Base-by-base conservation (phyloP, 148 eudicot genomes). In the Selenicereus undatus region DNA sequence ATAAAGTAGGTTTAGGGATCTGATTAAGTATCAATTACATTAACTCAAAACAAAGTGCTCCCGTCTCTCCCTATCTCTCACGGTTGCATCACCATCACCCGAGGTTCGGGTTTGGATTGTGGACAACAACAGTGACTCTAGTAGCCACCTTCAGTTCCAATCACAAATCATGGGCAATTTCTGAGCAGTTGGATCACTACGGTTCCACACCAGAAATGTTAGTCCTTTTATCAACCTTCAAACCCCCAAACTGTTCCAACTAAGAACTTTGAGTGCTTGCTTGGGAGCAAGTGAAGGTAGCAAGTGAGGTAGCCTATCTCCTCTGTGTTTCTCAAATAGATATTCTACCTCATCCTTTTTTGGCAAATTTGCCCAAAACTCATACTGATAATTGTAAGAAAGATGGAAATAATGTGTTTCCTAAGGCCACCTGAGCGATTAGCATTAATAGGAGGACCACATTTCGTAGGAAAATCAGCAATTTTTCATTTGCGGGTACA, bases 401-500 rank as follows among this genome's bases (percentile, higher is more conserved):
- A 0, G 87, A 75, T 0, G 92, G 89, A 20, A 78, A 93, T n/a
- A 94, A 81, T 9, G 93, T 87, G 84, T 88, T 93, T 9, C 98
- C 98, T 2, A 89, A 66, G 39, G 91, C 89, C 52, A 86, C 11
- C 51, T 84, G 95, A 14, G 98, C 89, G 66, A 92, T 79, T 66
- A 93, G 54, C 24, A 94, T 80, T n/a, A 92, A 83, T 0, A 91
- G 86, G 1, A 94, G 85, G 1, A 93, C 97, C 3, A 95, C 78
- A 69, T 94, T 90, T 62, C 84, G 86, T 50, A 79, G 86, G 60
- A 94, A 94, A 68, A 86, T 82, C 0, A 81, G 56, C 97, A 93
- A 90, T 85, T 90, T 92, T 68, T 94, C 98, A 58, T 92, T 90
- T 1, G 92, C 91, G 3, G 95, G 97, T 11, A 86, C 36, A 65